Evolutionary conservation across 116 monocot genomes (phyloP).

Genomic region (Phalaenopsis hybrid): DNA sequence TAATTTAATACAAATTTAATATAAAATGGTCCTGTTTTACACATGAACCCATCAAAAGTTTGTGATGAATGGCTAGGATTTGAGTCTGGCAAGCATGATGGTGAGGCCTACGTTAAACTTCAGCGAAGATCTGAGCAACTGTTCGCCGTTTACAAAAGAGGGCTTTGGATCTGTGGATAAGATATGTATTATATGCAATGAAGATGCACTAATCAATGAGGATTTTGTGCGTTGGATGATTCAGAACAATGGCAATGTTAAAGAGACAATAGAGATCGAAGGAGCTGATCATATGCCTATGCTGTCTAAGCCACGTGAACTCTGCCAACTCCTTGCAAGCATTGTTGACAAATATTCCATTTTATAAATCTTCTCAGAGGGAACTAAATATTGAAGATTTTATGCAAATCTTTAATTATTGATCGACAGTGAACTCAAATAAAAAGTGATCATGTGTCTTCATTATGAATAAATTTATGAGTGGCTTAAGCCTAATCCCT

Average conservation of each 20-base stretch:
- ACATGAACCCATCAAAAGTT: too few species aligned
- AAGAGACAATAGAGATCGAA: slow-evolving; percentile 37
- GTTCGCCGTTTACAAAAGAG: slow-evolving; percentile 6
- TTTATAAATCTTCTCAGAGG: background rate
- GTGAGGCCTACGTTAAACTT: slow-evolving; percentile 9
- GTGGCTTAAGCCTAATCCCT: too few species aligned
- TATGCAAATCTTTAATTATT: too few species aligned
- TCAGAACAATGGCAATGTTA: slow-evolving; percentile 16
- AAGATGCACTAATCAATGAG: slow-evolving; percentile 14
- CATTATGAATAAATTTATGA: too few species aligned
- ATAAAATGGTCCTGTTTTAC: too few species aligned
- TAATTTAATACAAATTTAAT: too few species aligned
- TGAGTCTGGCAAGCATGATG: slow-evolving; percentile 9
- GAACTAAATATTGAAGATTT: too few species aligned
- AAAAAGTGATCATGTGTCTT: too few species aligned
- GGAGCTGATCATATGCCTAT: slow-evolving; percentile 44
- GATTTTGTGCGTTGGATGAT: slow-evolving; percentile 44
- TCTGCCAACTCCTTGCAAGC: slow-evolving; percentile 15
- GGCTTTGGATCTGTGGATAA: slow-evolving; percentile 26
- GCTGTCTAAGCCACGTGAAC: slow-evolving; percentile 37
- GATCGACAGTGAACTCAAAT: too few species aligned
- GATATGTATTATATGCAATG: slow-evolving; percentile 20
- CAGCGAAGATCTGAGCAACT: slow-evolving; percentile 4
- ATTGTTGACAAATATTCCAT: slow-evolving; percentile 20
- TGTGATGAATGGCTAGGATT: slow-evolving; percentile 1